Base-by-base conservation (phyloP, 805 yeast species). In the Jamesozyma jinghongensis region DNA sequence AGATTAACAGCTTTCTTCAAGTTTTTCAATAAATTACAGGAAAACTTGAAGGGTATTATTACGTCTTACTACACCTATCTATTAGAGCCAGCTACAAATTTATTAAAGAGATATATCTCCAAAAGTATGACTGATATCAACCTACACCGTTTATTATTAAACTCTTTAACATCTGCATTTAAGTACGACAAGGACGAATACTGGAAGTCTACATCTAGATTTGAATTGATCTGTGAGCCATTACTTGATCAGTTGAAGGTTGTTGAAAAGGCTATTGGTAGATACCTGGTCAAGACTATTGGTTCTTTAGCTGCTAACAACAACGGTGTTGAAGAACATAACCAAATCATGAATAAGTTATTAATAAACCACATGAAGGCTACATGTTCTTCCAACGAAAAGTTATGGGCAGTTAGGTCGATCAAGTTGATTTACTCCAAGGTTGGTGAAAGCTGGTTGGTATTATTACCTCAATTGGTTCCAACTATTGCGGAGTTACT, bases 401-500 rank as follows among this genome's bases (percentile, higher is more conserved):
- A 83, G 57, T 65, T 75, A 50, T 83, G 95, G 90, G 78, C 97
- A 19, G 74, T 85, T 40, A 77, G 81, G 59, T 69, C 85, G 2
- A 72, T 92, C 59, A 85, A 85, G 62, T 70, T 78, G 19, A 77
- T 92, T 26, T 92, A 87, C 71, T 83, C 84, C 49, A 84, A 84
- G 68, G 81, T 87, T 53, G 97, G 97, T 41, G 97, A 92, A 54
- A 85, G 80, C 59, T 92, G 97, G 98, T 72, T 92, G 49, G 69
- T 81, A 27, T 72, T 84, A 68, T 70, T 92, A 52, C 98, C 98
- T 19, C 96, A 88, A 57, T 73, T 92, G 51, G 95, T 92, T 47
- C 99, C 99, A 27, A 74, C 85, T 45, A 85, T 92, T 61, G 96
- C 97, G 6, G 99, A 92, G 65, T 67, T 92, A 43, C 70, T 92